A percentile compares a stretch with the other conserved stretches of the same genome.
These are phyloP conservation scores for Anthracocystis panici-leucophaei DNA, from an alignment of 1,284 basidiomycete genomes.

Conservation along the genomic window DNA sequence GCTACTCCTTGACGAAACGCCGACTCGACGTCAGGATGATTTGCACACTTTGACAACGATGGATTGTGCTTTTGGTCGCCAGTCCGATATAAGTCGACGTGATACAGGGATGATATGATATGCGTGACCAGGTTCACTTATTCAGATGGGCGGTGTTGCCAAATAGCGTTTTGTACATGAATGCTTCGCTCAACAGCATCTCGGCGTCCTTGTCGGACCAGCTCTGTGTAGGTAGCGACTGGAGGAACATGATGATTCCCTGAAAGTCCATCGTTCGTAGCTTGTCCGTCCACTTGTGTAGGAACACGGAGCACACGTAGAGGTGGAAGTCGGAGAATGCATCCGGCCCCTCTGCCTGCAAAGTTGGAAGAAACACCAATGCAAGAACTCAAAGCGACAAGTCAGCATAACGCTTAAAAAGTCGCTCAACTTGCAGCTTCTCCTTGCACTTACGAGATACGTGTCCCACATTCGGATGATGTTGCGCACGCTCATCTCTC, in stretches of 20 bases:
- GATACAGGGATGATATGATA: not conserved
- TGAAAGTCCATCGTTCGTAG: slow-evolving; percentile 68
- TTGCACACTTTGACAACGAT: not conserved
- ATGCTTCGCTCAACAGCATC: slow-evolving; percentile 93
- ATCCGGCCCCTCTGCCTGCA: slow-evolving; percentile 65
- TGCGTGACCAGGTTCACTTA: slow-evolving; percentile 24
- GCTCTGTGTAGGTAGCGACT: slow-evolving; percentile 91
- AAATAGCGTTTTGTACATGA: slow-evolving; percentile 74
- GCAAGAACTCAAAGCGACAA: not conserved
- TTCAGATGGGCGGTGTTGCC: slow-evolving; percentile 67
- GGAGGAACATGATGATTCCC: slow-evolving; percentile 99
- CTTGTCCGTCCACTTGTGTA: slow-evolving; percentile 65
- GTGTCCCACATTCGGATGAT: slow-evolving; percentile 70
- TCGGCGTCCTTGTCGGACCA: slow-evolving; percentile 98
- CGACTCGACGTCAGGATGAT: not conserved
- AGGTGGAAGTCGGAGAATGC: slow-evolving; percentile 68
- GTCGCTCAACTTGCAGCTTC: not conserved
- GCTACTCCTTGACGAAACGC: not conserved
- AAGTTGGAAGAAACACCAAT: not conserved
- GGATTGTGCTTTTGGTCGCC: not conserved
- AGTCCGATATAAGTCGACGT: not conserved
- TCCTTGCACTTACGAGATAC: slow-evolving; percentile 55
- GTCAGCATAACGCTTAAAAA: not conserved
- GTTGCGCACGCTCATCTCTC: slow-evolving; percentile 69
- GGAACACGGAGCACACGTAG: slow-evolving; percentile 67